These are phyloP conservation scores for Periglandula ipomoeae DNA, from an alignment of 2,329 filamentous ascomycete species.

Conservation along the genomic window DNA sequence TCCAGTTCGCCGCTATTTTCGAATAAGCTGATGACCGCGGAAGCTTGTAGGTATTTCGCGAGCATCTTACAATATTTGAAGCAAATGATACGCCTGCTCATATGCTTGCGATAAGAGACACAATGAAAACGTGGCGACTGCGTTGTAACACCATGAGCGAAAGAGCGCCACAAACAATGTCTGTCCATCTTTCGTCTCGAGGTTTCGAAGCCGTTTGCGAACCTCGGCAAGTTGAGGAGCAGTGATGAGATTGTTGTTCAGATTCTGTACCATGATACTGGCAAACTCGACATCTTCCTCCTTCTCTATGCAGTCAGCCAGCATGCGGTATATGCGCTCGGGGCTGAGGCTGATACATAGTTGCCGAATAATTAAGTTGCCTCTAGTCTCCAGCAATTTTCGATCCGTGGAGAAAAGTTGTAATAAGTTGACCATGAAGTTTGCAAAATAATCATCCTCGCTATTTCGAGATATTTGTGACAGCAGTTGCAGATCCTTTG, in stretches of 20 bases:
- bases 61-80: slow-evolving; percentile 77
- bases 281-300: slow-evolving; percentile 98
- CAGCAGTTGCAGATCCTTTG: slow-evolving; percentile 81
- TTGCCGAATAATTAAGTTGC: slow-evolving; percentile 94
- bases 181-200: slow-evolving; percentile 92
- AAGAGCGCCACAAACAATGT: slow-evolving; percentile 92
- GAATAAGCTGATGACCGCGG: slow-evolving; percentile 10
- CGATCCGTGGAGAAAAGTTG: slow-evolving; percentile 94
- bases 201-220: slow-evolving; percentile 78
- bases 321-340: slow-evolving; percentile 88
- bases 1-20: slow-evolving; percentile 76
- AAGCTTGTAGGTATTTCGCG: neutral
- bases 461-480: slow-evolving; percentile 96
- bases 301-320: slow-evolving; percentile 94
- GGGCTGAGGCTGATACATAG: slow-evolving; percentile 87
- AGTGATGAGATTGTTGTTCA: slow-evolving; percentile 98
- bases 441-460: slow-evolving; percentile 94
- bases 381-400: slow-evolving; percentile 79
- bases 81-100: slow-evolving; percentile 90
- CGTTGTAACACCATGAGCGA: slow-evolving; percentile 96
- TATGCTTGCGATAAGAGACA: slow-evolving; percentile 95
- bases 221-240: slow-evolving; percentile 89
- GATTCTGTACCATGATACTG: slow-evolving; percentile 98
- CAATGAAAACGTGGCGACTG: slow-evolving; percentile 92
- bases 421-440: slow-evolving; percentile 94